phyloP scores from a whole-genome alignment of 78 protist genomes.

The Protostelium mycophagum region DNA sequence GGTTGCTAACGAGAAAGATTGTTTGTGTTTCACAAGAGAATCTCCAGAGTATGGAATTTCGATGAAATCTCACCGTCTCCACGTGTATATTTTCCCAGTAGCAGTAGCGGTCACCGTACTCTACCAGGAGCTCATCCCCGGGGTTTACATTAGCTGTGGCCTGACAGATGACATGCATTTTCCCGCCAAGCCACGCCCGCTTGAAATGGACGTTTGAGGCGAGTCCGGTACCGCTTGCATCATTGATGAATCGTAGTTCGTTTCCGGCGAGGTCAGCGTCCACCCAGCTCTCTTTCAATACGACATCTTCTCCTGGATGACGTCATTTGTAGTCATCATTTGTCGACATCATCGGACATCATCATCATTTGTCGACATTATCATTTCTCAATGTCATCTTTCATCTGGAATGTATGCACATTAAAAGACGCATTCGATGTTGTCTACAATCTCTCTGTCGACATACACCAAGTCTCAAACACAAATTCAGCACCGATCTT shows the following conservation, averaged over 20 bases:
- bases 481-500: background rate
- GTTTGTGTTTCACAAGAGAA: too few relatives aligned
- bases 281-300: background rate
- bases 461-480: too few relatives aligned
- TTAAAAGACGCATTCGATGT: too few relatives aligned
- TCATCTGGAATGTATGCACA: too few relatives aligned
- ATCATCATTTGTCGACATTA: too few relatives aligned
- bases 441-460: too few relatives aligned
- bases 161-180: background rate
- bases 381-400: too few relatives aligned
- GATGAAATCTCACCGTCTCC: too few relatives aligned
- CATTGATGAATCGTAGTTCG: background rate
- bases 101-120: background rate
- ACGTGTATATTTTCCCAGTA: background rate
- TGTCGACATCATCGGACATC: too few relatives aligned
- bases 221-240: background rate
- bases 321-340: too few relatives aligned
- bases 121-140: background rate
- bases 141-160: background rate
- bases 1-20: too few relatives aligned
- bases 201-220: background rate
- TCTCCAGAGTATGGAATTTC: too few relatives aligned
- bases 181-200: background rate
- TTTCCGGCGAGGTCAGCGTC: background rate
- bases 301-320: background rate